Evolutionary conservation across 257 asterid genomes (phyloP).

Genomic region (Sherardia arvensis): DNA sequence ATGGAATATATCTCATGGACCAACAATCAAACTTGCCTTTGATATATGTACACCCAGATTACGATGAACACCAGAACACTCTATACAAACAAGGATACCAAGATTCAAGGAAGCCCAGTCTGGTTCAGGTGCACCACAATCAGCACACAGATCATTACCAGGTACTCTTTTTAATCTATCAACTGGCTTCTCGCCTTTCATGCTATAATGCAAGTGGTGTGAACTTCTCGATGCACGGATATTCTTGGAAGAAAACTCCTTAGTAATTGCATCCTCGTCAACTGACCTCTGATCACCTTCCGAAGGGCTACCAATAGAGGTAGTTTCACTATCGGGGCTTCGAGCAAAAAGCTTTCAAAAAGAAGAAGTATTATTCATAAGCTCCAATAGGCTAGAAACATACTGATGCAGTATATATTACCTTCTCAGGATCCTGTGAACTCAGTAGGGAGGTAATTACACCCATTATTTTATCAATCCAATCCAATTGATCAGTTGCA

Average conservation of each 20-base stretch:
- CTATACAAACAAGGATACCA: constrained; percentile 94
- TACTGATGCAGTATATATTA: constrained; percentile 19
- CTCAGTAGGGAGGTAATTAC: constrained; percentile 93
- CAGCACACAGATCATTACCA: constrained; percentile 93
- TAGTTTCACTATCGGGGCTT: constrained; percentile 75
- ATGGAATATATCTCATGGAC: not conserved
- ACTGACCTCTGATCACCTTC: constrained; percentile 76
- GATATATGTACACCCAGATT: constrained; percentile 99
- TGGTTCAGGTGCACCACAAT: constrained; percentile 95
- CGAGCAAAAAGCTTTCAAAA: constrained; percentile 11
- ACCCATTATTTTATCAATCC: constrained; percentile 99
- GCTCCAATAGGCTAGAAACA: not conserved
- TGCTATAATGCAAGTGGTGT: constrained; percentile 48
- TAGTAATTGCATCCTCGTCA: constrained; percentile 70
- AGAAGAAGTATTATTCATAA: not conserved
- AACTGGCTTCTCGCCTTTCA: constrained; percentile 77
- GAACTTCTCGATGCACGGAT: constrained; percentile 62
- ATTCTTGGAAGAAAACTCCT: constrained; percentile 40
- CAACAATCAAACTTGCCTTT: constrained; percentile 43
- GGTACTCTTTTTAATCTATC: constrained; percentile 62
- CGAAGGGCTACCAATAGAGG: constrained; percentile 70
- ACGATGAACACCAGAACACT: constrained; percentile 99
- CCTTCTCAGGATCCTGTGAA: constrained; percentile 97
- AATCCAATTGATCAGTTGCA: constrained; percentile 96
- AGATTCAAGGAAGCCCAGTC: constrained; percentile 99